These are phyloP conservation scores for Pythium phragmiticola DNA, from an alignment of 352 stramenopile species.

Conservation along the genomic window DNA sequence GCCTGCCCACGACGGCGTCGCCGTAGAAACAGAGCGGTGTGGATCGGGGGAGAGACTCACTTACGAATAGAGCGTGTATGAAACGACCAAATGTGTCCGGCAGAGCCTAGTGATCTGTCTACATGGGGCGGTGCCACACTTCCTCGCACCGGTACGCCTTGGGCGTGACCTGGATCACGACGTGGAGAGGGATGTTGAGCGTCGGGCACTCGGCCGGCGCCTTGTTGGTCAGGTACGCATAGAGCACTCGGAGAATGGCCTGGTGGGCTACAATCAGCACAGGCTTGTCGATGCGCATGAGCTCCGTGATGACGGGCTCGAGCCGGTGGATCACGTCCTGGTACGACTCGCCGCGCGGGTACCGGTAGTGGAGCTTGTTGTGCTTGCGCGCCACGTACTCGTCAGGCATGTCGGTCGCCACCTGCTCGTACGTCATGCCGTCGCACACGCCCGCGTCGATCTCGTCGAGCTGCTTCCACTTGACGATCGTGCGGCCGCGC, in stretches of 20 bases:
- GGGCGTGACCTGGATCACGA: conserved; percentile 94
- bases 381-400: conserved; percentile 93
- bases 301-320: conserved; percentile 96
- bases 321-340: conserved; percentile 97
- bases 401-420: conserved; percentile 93
- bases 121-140: conserved; percentile 90
- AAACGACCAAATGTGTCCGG: too few species aligned
- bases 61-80: neutral
- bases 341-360: conserved; percentile 95
- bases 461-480: conserved; percentile 94
- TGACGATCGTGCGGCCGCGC: conserved; percentile 63
- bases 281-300: conserved; percentile 93
- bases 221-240: conserved; percentile 96
- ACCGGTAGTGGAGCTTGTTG: conserved; percentile 87
- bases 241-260: conserved; percentile 94
- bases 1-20: conserved; percentile 19
- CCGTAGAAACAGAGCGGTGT: neutral
- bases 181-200: conserved; percentile 91
- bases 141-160: conserved; percentile 95
- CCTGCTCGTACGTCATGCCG: conserved; percentile 97
- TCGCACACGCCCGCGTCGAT: conserved; percentile 96
- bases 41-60: neutral
- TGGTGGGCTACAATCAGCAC: conserved; percentile 95
- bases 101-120: conserved; percentile 11
- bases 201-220: conserved; percentile 91